Evolutionary conservation across 2,329 filamentous ascomycete species (phyloP).

Genomic region (Chrysoporthe cubensis): DNA sequence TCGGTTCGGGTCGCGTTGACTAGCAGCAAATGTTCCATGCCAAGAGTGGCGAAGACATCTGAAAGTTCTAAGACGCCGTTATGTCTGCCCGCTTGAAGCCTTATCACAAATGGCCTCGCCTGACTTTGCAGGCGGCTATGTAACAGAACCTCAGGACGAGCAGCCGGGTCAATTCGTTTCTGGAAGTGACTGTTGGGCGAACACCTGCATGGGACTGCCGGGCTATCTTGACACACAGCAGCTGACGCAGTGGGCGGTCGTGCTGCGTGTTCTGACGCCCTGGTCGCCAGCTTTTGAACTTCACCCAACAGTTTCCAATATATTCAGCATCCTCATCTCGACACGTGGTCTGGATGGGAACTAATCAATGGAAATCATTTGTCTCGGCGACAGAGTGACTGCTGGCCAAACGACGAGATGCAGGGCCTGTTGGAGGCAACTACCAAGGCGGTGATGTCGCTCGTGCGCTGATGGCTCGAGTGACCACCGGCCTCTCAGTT

Average conservation of each 20-base stretch:
- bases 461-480: slow-evolving; percentile 9
- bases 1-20: background rate
- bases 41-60: background rate
- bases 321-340: background rate
- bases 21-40: background rate
- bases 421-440: no score
- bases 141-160: background rate
- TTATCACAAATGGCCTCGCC: background rate
- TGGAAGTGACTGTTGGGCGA: background rate
- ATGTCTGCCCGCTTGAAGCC: background rate
- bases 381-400: background rate
- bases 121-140: background rate
- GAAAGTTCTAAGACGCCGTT: background rate
- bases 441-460: background rate
- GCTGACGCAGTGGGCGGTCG: no score
- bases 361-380: background rate
- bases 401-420: background rate
- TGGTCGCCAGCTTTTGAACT: background rate
- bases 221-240: background rate
- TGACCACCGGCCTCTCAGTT: slow-evolving; percentile 3
- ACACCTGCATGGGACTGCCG: background rate
- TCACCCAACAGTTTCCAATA: background rate
- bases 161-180: background rate
- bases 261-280: no score
- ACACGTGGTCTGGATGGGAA: background rate